phyloP scores from a whole-genome alignment of 257 asterid species.

The Solanum paucissectum region DNA sequence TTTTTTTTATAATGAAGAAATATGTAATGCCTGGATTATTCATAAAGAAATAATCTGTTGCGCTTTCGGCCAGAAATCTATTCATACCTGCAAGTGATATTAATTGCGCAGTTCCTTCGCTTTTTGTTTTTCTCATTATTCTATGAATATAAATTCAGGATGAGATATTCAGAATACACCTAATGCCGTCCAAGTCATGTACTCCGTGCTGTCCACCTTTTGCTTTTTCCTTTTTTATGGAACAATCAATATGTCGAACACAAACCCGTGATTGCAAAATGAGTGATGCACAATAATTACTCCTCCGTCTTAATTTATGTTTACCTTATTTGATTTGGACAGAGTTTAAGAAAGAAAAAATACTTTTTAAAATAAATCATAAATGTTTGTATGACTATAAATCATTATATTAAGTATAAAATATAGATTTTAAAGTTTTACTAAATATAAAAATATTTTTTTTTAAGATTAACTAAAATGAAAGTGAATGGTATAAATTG shows the following conservation, averaged over 20 bases:
- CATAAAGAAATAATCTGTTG: neutral
- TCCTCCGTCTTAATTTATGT: too few species aligned
- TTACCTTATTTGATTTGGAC: fast-evolving
- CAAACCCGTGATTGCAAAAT: neutral
- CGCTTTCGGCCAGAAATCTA: neutral
- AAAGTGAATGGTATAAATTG: neutral
- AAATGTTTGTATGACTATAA: fast-evolving
- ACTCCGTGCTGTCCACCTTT: neutral
- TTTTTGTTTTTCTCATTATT: neutral
- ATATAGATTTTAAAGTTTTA: too few species aligned
- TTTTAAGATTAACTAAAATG: too few species aligned
- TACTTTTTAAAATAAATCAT: too few species aligned
- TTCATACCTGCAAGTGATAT: neutral
- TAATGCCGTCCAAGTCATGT: neutral
- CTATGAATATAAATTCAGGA: neutral
- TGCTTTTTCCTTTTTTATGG: neutral
- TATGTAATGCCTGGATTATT: neutral
- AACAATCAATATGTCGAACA: neutral
- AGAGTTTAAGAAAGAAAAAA: too few species aligned
- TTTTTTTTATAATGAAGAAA: neutral
- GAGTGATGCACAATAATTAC: neutral
- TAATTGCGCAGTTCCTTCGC: neutral
- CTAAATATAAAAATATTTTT: too few species aligned
- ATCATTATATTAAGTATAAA: too few species aligned
- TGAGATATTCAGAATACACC: neutral